Conservation (phyloP, 2,329 filamentous ascomycete genomes). For the Alternaria infectoria region DNA sequence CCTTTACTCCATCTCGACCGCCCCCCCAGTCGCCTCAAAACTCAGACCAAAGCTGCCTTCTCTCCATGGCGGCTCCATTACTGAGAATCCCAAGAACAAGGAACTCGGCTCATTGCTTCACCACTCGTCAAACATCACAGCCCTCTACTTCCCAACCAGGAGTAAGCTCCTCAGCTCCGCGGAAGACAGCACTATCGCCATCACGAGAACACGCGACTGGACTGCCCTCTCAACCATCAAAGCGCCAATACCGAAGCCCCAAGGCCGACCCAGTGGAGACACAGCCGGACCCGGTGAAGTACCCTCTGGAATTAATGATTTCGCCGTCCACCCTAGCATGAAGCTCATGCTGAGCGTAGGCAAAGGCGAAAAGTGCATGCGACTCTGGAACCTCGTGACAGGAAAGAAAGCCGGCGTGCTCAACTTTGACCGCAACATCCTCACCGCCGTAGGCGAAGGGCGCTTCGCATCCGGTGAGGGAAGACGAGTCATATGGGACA, state of each 20-base stretch:
- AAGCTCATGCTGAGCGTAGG: slow-evolving; percentile 95
- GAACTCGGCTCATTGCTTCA: slow-evolving; percentile 87
- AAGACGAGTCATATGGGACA: slow-evolving; percentile 79
- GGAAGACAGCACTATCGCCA: slow-evolving; percentile 89
- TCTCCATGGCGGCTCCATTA: slow-evolving; percentile 73
- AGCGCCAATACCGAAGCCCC: slow-evolving; percentile 80
- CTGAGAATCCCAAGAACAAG: slow-evolving; percentile 85
- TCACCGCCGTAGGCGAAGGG: slow-evolving; percentile 77
- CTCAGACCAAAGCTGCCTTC: slow-evolving; percentile 66
- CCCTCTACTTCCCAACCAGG: slow-evolving; percentile 80
- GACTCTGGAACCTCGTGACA: slow-evolving; percentile 95
- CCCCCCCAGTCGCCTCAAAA: slow-evolving; percentile 62
- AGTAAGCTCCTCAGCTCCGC: slow-evolving; percentile 86
- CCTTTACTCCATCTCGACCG: slow-evolving; percentile 80
- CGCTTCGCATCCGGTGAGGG: slow-evolving; percentile 82
- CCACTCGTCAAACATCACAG: slow-evolving; percentile 81
- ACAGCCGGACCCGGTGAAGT: slow-evolving; percentile 81
- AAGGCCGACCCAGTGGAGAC: slow-evolving; percentile 84
- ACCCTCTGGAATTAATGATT: slow-evolving; percentile 90
- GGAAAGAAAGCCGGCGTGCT: slow-evolving; percentile 94
- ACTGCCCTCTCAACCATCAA: slow-evolving; percentile 86
- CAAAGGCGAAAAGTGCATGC: slow-evolving; percentile 87
- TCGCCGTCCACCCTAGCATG: slow-evolving; percentile 94
- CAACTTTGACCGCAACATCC: slow-evolving; percentile 76
- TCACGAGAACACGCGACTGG: slow-evolving; percentile 89